Base-by-base conservation (phyloP, 768 basidiomycete genomes). In the Botryobasidium botryosum region DNA sequence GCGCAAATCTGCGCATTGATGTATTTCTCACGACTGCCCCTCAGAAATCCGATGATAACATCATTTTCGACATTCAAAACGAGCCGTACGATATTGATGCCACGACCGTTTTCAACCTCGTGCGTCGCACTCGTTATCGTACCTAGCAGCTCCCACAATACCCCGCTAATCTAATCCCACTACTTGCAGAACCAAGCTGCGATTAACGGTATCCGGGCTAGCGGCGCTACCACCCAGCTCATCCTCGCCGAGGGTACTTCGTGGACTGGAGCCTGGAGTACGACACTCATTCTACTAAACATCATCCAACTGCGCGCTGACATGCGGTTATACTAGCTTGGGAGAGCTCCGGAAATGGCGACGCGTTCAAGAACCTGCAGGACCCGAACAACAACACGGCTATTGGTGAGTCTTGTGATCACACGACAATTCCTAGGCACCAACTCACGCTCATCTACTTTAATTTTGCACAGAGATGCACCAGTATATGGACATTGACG, bases 401-500 rank as follows among this genome's bases (percentile, higher is more conserved):
- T 26, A 71, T 75, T 50, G 58, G 72, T 74, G n/a, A n/a, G n/a
- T n/a, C n/a, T n/a, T n/a, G n/a, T 13, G 13, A 12, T 40, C 5
- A 10, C 13, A 20, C 31, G 23, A 13, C 8, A 26, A 12, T 40
- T 27, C 6, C n/a, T 8, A 28, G 27, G 40, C 21, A 12, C 23
- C 7, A 12, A 5, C 23, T 12, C 3, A 13, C 24, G 15, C 4
- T 6, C 39, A 18, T 0, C n/a, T 26, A 15, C 4, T 26, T 35
- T 26, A n/a, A n/a, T n/a, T n/a, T n/a, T n/a, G n/a, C n/a, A 3
- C 53, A 70, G 72, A 78, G 55, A 76, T 77, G 72, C 75, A 78
- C 57, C 74, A 77, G 56, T 78, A 78, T 62, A 73, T 78, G 51
- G 75, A 77, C 58, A 68, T 67, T 28, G 75, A 78, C 53, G 68